These are phyloP conservation scores for Penicillium olsonii DNA, from an alignment of 2,329 filamentous ascomycete genomes.

Conservation along the genomic window DNA sequence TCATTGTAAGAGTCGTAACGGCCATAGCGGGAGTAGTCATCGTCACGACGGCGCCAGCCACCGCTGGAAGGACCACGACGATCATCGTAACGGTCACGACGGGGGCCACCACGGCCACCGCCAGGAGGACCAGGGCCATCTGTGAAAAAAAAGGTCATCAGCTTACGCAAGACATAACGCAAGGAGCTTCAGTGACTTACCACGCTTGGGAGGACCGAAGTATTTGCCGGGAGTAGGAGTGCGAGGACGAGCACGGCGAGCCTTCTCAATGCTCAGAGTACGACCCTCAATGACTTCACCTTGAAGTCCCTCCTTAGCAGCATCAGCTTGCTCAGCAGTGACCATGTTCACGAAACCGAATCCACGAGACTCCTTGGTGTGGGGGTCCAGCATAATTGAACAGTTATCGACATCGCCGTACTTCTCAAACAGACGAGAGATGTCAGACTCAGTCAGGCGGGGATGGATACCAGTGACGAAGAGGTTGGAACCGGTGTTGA, in stretches of 20 bases:
- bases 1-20: slow-evolving; percentile 54
- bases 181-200: slow-evolving; percentile 55
- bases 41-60: slow-evolving; percentile 49
- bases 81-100: slow-evolving; percentile 54
- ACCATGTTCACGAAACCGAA: slow-evolving; percentile 99
- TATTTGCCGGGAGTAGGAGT: slow-evolving; percentile 98
- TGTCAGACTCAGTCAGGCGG: slow-evolving; percentile 82
- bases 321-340: slow-evolving; percentile 90
- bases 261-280: slow-evolving; percentile 98
- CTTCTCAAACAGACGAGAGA: slow-evolving; percentile 95
- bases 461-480: slow-evolving; percentile 99
- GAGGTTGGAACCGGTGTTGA: slow-evolving; percentile 95
- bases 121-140: slow-evolving; percentile 41
- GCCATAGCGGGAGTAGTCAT: slow-evolving; percentile 46
- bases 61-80: slow-evolving; percentile 54
- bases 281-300: slow-evolving; percentile 94
- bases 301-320: slow-evolving; percentile 93
- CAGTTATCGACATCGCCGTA: slow-evolving; percentile 99
- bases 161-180: slow-evolving; percentile 1
- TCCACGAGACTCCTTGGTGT: slow-evolving; percentile 96
- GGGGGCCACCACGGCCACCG: slow-evolving; percentile 42
- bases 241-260: slow-evolving; percentile 87
- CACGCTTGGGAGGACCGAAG: slow-evolving; percentile 96
- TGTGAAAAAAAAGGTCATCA: slow-evolving; percentile 21
- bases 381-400: slow-evolving; percentile 98